Percentiles rank a stretch among this genome's conserved stretches.
Conservation (phyloP, 495 filamentous ascomycete species). For the Parmelia sp. region DNA sequence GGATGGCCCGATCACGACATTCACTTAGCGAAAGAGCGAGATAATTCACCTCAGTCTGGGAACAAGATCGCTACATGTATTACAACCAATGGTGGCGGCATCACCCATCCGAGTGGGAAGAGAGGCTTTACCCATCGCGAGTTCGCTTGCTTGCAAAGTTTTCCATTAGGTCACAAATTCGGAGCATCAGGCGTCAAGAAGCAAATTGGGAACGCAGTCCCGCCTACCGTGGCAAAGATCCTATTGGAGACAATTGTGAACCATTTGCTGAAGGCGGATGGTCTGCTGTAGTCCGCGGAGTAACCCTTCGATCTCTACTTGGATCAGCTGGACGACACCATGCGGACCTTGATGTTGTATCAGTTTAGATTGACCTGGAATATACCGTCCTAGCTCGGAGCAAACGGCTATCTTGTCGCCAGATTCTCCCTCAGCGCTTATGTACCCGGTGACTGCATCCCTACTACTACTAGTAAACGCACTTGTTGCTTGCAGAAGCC, state of each 20-base stretch:
- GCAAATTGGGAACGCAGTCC: constrained; percentile 87
- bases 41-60: constrained; percentile 37
- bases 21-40: constrained; percentile 25
- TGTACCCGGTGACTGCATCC: neutral
- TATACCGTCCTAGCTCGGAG: neutral
- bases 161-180: constrained; percentile 62
- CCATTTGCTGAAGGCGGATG: constrained; percentile 54
- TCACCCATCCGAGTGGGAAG: constrained; percentile 64
- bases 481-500: neutral
- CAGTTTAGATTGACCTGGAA: neutral
- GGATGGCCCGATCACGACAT: constrained; percentile 45
- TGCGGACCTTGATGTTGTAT: neutral
- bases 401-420: neutral
- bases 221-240: constrained; percentile 54
- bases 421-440: neutral
- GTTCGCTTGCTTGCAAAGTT: constrained; percentile 68
- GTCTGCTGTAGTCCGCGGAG: constrained; percentile 10
- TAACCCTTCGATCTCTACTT: neutral
- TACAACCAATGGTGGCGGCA: constrained; percentile 61
- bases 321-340: neutral
- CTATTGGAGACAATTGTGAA: constrained; percentile 53
- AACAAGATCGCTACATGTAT: constrained; percentile 53
- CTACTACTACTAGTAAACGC: neutral
- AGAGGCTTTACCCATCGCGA: constrained; percentile 66
- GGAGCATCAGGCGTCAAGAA: constrained; percentile 40